A percentile compares a stretch with the other conserved stretches of the same genome.
Conservation (phyloP, 352 stramenopile genomes). For the Globisporangium mamillatum region DNA sequence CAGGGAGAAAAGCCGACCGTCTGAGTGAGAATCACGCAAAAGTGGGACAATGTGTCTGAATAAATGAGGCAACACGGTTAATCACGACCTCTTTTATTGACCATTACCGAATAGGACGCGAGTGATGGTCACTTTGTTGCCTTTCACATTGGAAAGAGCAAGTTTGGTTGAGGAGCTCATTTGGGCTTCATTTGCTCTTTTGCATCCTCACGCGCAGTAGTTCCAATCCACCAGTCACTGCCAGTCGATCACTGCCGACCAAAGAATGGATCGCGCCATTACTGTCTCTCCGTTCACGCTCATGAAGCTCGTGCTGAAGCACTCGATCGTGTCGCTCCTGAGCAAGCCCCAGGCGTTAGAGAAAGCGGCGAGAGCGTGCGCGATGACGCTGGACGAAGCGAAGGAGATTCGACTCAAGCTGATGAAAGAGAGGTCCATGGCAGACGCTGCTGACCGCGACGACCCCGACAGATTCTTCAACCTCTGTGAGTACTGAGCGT, state of each 20-base stretch:
- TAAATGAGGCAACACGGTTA: too few species aligned
- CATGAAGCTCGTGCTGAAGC: constrained; percentile 11
- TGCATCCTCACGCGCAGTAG: neutral
- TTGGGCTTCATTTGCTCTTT: neutral
- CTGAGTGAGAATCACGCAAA: too few species aligned
- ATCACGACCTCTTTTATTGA: neutral
- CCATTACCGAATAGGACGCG: neutral
- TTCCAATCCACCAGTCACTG: too few species aligned
- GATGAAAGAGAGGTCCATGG: constrained; percentile 23
- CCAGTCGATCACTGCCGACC: too few species aligned
- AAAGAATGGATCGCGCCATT: neutral
- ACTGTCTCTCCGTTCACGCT: constrained; percentile 7
- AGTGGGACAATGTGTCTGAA: too few species aligned
- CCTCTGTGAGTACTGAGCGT: constrained; percentile 14
- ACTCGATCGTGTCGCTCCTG: neutral
- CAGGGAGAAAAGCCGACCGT: too few species aligned
- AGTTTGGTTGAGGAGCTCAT: neutral
- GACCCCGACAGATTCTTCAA: constrained; percentile 10
- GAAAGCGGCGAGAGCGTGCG: constrained; percentile 14
- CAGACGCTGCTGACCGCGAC: neutral
- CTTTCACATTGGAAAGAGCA: neutral
- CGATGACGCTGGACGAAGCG: constrained; percentile 23
- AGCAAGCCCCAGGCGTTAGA: constrained; percentile 16
- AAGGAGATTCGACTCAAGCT: constrained; percentile 23
- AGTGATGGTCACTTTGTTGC: neutral